A percentile compares a stretch with the other conserved stretches of the same genome.
Conservation (phyloP, 768 basidiomycete genomes). For the Rhizopogon sp. region DNA sequence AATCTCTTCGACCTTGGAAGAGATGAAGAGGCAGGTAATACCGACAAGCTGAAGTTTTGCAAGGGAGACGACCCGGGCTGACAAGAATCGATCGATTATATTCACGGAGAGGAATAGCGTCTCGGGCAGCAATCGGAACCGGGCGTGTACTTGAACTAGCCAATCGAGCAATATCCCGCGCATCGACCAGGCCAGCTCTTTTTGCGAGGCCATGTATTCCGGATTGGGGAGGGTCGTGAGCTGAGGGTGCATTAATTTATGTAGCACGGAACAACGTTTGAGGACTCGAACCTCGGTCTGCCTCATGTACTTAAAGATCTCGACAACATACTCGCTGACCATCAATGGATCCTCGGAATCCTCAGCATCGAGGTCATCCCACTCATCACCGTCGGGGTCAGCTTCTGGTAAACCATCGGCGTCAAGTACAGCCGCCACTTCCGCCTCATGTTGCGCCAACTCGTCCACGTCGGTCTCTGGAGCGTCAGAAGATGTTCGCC, state of each 20-base stretch:
- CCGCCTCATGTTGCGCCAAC: constrained; percentile 14
- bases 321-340: constrained; percentile 94
- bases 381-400: constrained; percentile 59
- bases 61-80: constrained; percentile 67
- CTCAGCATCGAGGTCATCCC: constrained; percentile 91
- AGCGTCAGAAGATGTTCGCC: constrained; percentile 64
- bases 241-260: constrained; percentile 32
- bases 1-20: constrained; percentile 92
- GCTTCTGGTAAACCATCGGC: constrained; percentile 52
- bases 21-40: constrained; percentile 79
- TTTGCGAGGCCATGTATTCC: constrained; percentile 80
- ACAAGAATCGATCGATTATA: constrained; percentile 76
- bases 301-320: constrained; percentile 91
- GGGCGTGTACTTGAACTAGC: constrained; percentile 87
- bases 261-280: not conserved
- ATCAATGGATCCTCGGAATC: constrained; percentile 93
- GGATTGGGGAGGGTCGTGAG: constrained; percentile 74
- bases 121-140: constrained; percentile 83
- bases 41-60: constrained; percentile 90
- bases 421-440: constrained; percentile 38
- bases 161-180: constrained; percentile 88
- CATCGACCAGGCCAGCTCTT: constrained; percentile 85
- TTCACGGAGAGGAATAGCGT: constrained; percentile 88
- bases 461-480: constrained; percentile 48
- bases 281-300: constrained; percentile 58